Evolutionary conservation across 1,284 basidiomycete genomes (phyloP), one percentile per base, ranked within the genome.

Genomic region (Austropuccinia psidii): DNA sequence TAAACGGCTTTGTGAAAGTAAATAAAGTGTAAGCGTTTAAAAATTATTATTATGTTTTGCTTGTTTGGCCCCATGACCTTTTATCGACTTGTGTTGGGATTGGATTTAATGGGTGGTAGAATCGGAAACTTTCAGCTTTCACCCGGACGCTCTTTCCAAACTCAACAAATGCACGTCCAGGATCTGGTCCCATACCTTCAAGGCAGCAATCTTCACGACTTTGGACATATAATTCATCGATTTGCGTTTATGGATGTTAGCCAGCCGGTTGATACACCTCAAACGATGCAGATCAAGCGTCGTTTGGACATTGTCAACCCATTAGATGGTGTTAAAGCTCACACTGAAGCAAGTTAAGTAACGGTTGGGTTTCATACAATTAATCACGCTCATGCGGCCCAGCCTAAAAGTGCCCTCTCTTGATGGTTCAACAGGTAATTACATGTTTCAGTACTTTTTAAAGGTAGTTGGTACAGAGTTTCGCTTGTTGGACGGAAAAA

Each of bases 161-260:
- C 87, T 66, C 89, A 89, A 80, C 84, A 86, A 75, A 86, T 90
- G 77, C 88, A 90, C 81, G 85, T 93, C 70, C 90, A 96, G 79
- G 94, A 98, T 77, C 86, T 99, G 21, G 95, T 98, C 0, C 95
- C 95, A 0, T 98, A 98, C 82, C 86, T 99, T 45, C 87, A 88
- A 77, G 91, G 92, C 79, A 85, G 87, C 52, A 89, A 89, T 80
- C 87, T 87, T 74, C 94, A 97, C 80, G 92, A 98, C 82, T 98
- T 98, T 82, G 91, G 91, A 24, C 96, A 99, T 82, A 85, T 83
- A 5, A 88, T 98, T 75, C 87, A 97, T 79, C 84, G 88, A 74
- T 86, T 96, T 79, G 85, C 86, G 52, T 97, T 97, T 80, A 86
- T 88, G 79, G 88, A 88, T 79, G 91, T 93, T 76, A 88, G 90